Evolutionary conservation across 495 filamentous ascomycete species (phyloP), one percentile per base, ranked within the genome.

Genomic region (Hypoxylon fragiforme): DNA sequence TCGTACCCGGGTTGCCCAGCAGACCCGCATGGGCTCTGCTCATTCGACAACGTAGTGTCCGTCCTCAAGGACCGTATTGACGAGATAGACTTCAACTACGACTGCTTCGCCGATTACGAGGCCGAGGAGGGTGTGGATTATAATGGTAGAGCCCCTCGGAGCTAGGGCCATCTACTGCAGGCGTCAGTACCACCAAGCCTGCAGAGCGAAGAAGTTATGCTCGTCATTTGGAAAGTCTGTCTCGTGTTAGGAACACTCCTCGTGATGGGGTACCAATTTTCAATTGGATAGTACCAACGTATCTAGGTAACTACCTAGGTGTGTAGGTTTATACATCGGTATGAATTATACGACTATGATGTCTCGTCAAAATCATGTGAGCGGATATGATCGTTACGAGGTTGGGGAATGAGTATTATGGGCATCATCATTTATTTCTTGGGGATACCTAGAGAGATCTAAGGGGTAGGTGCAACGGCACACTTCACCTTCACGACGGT

Each of bases 81-180:
- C 19, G 65, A 68, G 43, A 68, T 68, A 34, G 62, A 68, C 61
- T 68, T 60, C 37, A 53, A 68, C 32, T 63, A 65, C 38, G 65
- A 68, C 62, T 68, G 65, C 45, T 68, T 68, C 52, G 65, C 16
- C n/a, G 37, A 68, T 44, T 68, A 63, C 52, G 47, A 38, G 0
- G 58, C 62, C 14, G 52, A 60, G 26, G 8, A 54, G 7, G 65
- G 65, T 30, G 47, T 63, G n/a, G 47, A 68, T 14, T 68, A 68
- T 46, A 68, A 68, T 30, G 65, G 65, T 30, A 30, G 65, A 4
- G 65, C 65, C 7, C 65, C 65, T 8, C 35, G 35, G 53, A 28
- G 9, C 11, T 60, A 63, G 54, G 59, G 49, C 21, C 9, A 53
- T 2, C 16, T 28, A 14, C 24, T 37, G 57, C 42, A 56, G 51